phyloP scores from a whole-genome alignment of 169 alveolate genomes.

The Plasmodium falciparum region DNA sequence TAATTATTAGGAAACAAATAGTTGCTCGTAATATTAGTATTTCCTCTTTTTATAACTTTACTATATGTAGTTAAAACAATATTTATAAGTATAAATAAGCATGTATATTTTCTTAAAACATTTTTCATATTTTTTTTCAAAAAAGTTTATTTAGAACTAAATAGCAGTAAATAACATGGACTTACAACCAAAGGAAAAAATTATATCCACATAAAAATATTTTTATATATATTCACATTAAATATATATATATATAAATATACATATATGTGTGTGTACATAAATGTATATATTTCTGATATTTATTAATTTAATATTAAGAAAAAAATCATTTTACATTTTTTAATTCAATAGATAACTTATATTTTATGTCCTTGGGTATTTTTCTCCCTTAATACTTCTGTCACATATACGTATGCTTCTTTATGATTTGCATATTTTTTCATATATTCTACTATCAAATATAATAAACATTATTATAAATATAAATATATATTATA shows the following conservation, averaged over 20 bases:
- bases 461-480: too few relatives aligned
- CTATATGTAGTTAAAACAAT: neutral
- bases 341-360: too few relatives aligned
- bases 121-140: conserved; percentile 57
- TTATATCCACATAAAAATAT: neutral
- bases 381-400: too few relatives aligned
- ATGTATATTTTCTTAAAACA: conserved; percentile 19
- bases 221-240: neutral
- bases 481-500: neutral
- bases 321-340: too few relatives aligned
- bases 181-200: neutral
- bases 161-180: too few relatives aligned
- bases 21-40: neutral
- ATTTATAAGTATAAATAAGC: conserved; percentile 8
- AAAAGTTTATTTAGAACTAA: too few relatives aligned
- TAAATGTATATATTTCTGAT: neutral
- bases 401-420: too few relatives aligned
- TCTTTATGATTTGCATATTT: too few relatives aligned
- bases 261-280: neutral
- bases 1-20: conserved; percentile 6
- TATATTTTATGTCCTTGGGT: too few relatives aligned
- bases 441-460: too few relatives aligned
- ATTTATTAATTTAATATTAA: too few relatives aligned
- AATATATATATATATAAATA: conserved; percentile 4
- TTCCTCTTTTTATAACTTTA: neutral